A percentile compares a stretch with the other conserved stretches of the same genome.
Evolutionary conservation across 169 alveolate species (phyloP).

Genomic region (Perkinsus marinus): DNA sequence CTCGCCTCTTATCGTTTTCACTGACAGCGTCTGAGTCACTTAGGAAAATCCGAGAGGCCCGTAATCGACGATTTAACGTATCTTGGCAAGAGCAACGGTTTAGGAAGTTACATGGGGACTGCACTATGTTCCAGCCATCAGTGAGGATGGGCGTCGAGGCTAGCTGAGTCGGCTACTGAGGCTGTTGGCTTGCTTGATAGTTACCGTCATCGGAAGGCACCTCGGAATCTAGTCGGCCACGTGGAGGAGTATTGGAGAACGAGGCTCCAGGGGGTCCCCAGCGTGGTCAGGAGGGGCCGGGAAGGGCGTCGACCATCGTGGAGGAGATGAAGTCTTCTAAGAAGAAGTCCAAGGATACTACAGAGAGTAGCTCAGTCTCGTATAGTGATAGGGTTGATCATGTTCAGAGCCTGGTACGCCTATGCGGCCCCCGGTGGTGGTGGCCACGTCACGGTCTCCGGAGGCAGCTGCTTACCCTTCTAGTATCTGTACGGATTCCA

Average conservation of each 20-base stretch:
- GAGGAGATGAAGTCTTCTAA: too few relatives aligned
- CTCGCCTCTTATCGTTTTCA: background rate
- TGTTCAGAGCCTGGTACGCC: too few relatives aligned
- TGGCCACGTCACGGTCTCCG: background rate
- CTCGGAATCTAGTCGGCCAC: background rate
- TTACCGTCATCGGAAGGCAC: background rate
- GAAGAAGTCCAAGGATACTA: too few relatives aligned
- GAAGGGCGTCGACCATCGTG: too few relatives aligned
- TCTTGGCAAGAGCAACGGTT: background rate
- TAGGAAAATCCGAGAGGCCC: background rate
- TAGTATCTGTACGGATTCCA: background rate
- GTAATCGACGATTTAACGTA: background rate
- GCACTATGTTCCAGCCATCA: background rate
- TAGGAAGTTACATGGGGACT: background rate
- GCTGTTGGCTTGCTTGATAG: too few relatives aligned
- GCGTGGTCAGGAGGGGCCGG: too few relatives aligned
- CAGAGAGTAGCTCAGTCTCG: too few relatives aligned
- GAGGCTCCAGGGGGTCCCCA: background rate
- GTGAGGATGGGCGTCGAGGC: too few relatives aligned
- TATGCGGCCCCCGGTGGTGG: too few relatives aligned
- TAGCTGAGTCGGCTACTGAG: background rate
- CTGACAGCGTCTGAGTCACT: background rate
- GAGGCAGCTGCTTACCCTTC: background rate
- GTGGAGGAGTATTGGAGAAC: background rate
- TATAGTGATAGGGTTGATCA: too few relatives aligned